phyloP scores from a whole-genome alignment of 495 filamentous ascomycete species.

The Penicillium atrosanguineum region DNA sequence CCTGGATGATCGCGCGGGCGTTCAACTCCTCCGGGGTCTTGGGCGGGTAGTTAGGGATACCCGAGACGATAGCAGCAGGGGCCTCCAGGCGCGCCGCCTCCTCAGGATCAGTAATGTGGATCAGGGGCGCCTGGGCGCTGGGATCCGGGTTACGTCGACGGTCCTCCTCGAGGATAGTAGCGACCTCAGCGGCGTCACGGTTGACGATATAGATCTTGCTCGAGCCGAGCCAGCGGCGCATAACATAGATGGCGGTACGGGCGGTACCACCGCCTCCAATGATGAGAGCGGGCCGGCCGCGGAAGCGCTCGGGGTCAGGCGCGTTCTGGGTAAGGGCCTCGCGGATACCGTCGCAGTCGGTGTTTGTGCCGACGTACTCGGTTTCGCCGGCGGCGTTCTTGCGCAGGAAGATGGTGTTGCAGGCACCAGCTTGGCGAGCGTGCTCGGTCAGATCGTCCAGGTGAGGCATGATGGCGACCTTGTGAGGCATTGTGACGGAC shows the following conservation, averaged over 20 bases:
- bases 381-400: conserved; percentile 38
- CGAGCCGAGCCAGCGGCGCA: conserved; percentile 63
- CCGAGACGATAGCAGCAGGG: conserved; percentile 61
- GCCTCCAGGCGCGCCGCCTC: conserved; percentile 55
- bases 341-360: conserved; percentile 70
- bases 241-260: conserved; percentile 66
- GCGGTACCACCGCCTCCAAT: conserved; percentile 69
- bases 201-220: conserved; percentile 69
- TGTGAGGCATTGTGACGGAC: conserved; percentile 74
- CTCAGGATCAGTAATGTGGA: conserved; percentile 53
- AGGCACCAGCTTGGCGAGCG: conserved; percentile 64
- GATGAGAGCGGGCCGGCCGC: conserved; percentile 56
- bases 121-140: conserved; percentile 45
- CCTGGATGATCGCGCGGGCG: conserved; percentile 54
- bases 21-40: conserved; percentile 55
- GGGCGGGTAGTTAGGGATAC: conserved; percentile 69
- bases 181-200: conserved; percentile 60
- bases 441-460: conserved; percentile 68
- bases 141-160: conserved; percentile 28
- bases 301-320: conserved; percentile 40
- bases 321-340: conserved; percentile 64
- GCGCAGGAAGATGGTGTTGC: conserved; percentile 70
- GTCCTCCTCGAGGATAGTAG: conserved; percentile 56
- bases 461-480: conserved; percentile 65
- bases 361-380: conserved; percentile 66